Evolutionary conservation across 2,329 filamentous ascomycete species (phyloP), one percentile per base, ranked within the genome.

Genomic region (Paecilomyces variotii): DNA sequence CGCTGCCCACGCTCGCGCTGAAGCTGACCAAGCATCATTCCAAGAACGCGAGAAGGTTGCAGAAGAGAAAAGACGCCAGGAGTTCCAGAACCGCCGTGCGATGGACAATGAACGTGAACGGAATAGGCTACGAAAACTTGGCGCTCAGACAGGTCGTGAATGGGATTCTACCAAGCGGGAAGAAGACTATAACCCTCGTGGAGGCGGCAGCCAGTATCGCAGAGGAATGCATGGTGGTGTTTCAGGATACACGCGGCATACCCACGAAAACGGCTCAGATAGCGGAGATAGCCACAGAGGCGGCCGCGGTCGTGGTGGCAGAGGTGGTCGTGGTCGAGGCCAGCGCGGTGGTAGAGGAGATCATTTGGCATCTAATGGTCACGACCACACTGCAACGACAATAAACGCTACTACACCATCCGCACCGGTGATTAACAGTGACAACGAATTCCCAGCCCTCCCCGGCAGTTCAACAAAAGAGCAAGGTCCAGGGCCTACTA

Each of bases 21-120:
- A 88, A 74, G 84, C 84, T n/a, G 86, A 89, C 63, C 80, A 82
- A 57, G 84, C 84, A 2, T 82, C 80, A 0, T 88, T 87, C 68
- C 79, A 84, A 50, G 80, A 85, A 59, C 79, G 85, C n/a, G 86
- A 88, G 67, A 81, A 82, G 34, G 73, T 83, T 9, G 81, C 83
- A 0, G 79, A 80, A 25, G 77, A 80, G 63, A 80, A 83, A 58
- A 75, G 81, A 58, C 79, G 79, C 56, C 80, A 86, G 64, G 78
- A 79, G 59, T 64, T 64, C 3, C 70, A 69, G 58, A 80, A 84
- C 59, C 72, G 83, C 34, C 80, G 80, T 59, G 79, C 80, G 57
- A 85, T 87, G 83, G 83, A 85, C 71, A 79, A 77, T 25, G 84
- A 87, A 71, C 76, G 84, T 24, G 84, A 87, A 69, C 79, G 78